These are phyloP conservation scores for Tuctoria greenei DNA, from an alignment of 176 grass and related monocot genomes.

Conservation along the genomic window DNA sequence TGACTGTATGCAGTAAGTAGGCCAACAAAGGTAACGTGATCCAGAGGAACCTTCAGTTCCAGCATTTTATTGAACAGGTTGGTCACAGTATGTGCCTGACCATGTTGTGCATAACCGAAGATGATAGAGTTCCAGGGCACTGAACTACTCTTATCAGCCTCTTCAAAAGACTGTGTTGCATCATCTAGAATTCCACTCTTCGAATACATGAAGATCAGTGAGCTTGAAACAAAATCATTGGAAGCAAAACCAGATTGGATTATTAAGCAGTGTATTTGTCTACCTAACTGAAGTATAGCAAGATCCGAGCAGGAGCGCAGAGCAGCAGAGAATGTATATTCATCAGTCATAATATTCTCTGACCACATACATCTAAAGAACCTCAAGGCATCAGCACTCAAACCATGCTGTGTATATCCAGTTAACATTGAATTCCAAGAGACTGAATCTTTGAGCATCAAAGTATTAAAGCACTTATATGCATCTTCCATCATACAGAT, in stretches of 20 bases:
- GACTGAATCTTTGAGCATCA: constrained; percentile 47
- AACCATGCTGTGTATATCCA: constrained; percentile 55
- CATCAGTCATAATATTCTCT: constrained; percentile 34
- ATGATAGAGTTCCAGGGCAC: constrained; percentile 73
- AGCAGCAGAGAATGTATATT: constrained; percentile 57
- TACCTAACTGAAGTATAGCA: constrained; percentile 55
- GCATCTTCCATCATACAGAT: constrained; percentile 56
- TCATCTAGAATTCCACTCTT: constrained; percentile 61
- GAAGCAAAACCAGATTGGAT: constrained; percentile 45
- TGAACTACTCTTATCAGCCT: constrained; percentile 50
- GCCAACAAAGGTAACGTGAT: constrained; percentile 66
- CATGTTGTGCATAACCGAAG: constrained; percentile 66
- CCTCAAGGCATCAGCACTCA: constrained; percentile 46
- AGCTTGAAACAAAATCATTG: constrained; percentile 67
- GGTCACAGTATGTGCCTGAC: constrained; percentile 35
- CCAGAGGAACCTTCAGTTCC: constrained; percentile 39
- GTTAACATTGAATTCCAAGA: constrained; percentile 74
- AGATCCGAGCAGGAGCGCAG: constrained; percentile 61
- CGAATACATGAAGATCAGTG: constrained; percentile 63
- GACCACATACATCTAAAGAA: constrained; percentile 52
- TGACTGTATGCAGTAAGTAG: constrained; percentile 65
- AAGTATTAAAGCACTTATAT: constrained; percentile 41
- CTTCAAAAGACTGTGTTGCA: constrained; percentile 52
- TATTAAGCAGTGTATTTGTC: constrained; percentile 55
- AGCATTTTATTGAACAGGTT: constrained; percentile 52